Base-by-base conservation (phyloP, 1,284 basidiomycete species). In the Porogramme epimiltina region DNA sequence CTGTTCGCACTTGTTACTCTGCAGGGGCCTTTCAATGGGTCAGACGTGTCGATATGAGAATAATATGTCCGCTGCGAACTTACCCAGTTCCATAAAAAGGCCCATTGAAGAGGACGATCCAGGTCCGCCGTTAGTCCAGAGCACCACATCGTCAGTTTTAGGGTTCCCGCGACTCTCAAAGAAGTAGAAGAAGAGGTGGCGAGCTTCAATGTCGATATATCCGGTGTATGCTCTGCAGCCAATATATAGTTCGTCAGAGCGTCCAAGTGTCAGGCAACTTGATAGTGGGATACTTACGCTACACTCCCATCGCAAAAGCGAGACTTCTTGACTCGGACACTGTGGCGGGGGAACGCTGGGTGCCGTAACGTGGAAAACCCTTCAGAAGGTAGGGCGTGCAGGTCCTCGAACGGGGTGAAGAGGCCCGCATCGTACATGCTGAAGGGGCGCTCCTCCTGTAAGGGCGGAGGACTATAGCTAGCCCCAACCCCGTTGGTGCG, bases 181-280 rank as follows among this genome's bases (percentile, higher is more conserved):
- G 65, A 81, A 82, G 70, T 78, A 80, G 76, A 91, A 93, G 73
- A 93, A 93, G 22, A 93, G 68, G 57, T 88, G 86, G 40, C 85
- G 78, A 8, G 86, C 84, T 56, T 82, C 78, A 39, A 82, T 79
- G 50, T 89, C 87, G 45, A 89, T 85, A 64, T 87, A 86, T n/a
- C 81, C 81, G 0, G 77, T 75, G 56, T 57, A 62, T 19, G 56
- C 45, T 3, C 56, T 55, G 18, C 4, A 24, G 39, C 13, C n/a
- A n/a, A n/a, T n/a, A n/a, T n/a, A n/a, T n/a, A n/a, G n/a, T n/a
- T n/a, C n/a, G n/a, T n/a, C n/a, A n/a, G n/a, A n/a, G n/a, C n/a
- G 18, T 11, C 11, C 3, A 15, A 15, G 18, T n/a, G 2, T 9
- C 13, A 6, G 22, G 11, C 6, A 16, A 20, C 40, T 23, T 3